Evolutionary conservation across 2,329 filamentous ascomycete species (phyloP).

Genomic region (Sporothrix mexicana): DNA sequence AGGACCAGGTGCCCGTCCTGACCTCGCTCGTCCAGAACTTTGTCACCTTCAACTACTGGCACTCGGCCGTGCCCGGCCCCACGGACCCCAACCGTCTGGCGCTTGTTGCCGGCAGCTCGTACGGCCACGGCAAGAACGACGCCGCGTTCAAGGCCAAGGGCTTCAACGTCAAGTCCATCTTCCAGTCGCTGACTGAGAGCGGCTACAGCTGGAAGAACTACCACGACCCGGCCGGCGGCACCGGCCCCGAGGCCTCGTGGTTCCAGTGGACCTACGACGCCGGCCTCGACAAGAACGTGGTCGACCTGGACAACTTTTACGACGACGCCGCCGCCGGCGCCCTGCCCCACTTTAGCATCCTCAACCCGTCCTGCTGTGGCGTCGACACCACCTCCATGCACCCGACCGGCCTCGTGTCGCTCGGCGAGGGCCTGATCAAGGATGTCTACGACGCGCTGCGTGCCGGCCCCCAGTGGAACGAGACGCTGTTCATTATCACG

Average conservation of each 20-base stretch:
- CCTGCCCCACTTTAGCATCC: conserved; percentile 53
- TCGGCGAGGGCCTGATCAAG: conserved; percentile 54
- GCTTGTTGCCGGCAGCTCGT: conserved; percentile 43
- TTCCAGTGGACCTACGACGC: conserved; percentile 50
- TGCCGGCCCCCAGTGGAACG: conserved; percentile 52
- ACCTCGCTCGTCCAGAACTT: conserved; percentile 50
- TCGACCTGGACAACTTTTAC: conserved; percentile 50
- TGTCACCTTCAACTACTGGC: conserved; percentile 53
- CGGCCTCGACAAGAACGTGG: conserved; percentile 44
- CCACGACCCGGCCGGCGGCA: conserved; percentile 44
- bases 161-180: conserved; percentile 46
- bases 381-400: conserved; percentile 53
- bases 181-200: conserved; percentile 50
- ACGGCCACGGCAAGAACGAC: conserved; percentile 44
- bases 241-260: conserved; percentile 51
- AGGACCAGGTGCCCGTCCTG: conserved; percentile 50
- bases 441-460: conserved; percentile 54
- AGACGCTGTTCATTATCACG: conserved; percentile 54
- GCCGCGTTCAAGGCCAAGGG: conserved; percentile 39
- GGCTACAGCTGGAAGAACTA: conserved; percentile 55
- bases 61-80: conserved; percentile 50
- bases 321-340: conserved; percentile 51
- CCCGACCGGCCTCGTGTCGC: conserved; percentile 51
- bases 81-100: conserved; percentile 51
- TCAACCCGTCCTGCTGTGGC: conserved; percentile 58